phyloP scores from a whole-genome alignment of 495 filamentous ascomycete genomes.

The Penicillium flavigenum region DNA sequence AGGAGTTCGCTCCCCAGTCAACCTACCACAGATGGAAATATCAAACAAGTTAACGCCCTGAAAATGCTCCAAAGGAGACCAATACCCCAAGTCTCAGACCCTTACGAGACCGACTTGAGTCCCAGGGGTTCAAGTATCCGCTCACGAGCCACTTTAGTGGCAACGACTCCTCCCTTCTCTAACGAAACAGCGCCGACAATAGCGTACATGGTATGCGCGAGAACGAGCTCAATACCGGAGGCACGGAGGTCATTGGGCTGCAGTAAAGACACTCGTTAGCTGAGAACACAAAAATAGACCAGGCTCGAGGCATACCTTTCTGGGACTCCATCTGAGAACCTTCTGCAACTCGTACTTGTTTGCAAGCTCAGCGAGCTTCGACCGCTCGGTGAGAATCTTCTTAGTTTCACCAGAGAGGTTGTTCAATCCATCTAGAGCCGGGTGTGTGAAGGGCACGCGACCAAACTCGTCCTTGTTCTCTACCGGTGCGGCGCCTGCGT shows the following conservation, averaged over 20 bases:
- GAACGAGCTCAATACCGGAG: conserved; percentile 71
- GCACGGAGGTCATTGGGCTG: conserved; percentile 68
- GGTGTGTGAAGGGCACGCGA: conserved; percentile 69
- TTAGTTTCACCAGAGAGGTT: conserved; percentile 60
- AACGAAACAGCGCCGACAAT: conserved; percentile 85
- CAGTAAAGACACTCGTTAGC: conserved; percentile 9
- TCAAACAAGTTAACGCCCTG: conserved; percentile 39
- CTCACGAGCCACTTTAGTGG: conserved; percentile 71
- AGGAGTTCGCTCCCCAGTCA: conserved; percentile 8
- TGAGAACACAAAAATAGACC: conserved; percentile 1
- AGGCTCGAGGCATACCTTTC: conserved; percentile 51
- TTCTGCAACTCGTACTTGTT: conserved; percentile 63
- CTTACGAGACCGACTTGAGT: conserved; percentile 35
- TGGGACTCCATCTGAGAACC: conserved; percentile 86
- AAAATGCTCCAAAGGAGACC: conserved; percentile 42
- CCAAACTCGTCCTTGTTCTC: conserved; percentile 37
- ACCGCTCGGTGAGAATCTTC: conserved; percentile 54
- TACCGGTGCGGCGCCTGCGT: conserved; percentile 18
- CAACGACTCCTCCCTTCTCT: conserved; percentile 77
- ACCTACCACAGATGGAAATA: conserved; percentile 22
- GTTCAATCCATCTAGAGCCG: conserved; percentile 67
- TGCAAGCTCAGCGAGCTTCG: conserved; percentile 65
- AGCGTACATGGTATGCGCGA: conserved; percentile 75
- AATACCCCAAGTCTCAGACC: conserved; percentile 17
- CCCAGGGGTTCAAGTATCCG: conserved; percentile 65